Evolutionary conservation across 306 rosid species (phyloP).

Genomic region (Cucurbita moschata): DNA sequence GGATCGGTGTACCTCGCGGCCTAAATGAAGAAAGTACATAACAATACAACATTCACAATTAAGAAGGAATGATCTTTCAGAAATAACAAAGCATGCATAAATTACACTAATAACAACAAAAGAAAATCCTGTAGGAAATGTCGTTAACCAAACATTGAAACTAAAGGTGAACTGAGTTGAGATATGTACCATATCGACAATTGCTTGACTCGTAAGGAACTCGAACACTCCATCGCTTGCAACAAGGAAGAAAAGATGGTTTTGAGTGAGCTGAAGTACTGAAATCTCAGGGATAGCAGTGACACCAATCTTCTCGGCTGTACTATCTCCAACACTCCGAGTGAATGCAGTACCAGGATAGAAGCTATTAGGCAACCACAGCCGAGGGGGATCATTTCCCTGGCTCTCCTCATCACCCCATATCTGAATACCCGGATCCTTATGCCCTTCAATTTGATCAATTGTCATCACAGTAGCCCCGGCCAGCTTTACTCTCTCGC

Average conservation of each 20-base stretch:
- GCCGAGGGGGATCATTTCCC: slow-evolving; percentile 80
- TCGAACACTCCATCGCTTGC: slow-evolving; percentile 97
- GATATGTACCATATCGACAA: slow-evolving; percentile 68
- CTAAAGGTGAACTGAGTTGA: neutral
- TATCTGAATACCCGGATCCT: slow-evolving; percentile 63
- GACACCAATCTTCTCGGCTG: slow-evolving; percentile 85
- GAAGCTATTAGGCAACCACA: slow-evolving; percentile 73
- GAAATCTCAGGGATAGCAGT: slow-evolving; percentile 74
- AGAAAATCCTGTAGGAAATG: neutral
- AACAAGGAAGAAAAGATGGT: slow-evolving; percentile 75
- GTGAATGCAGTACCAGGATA: slow-evolving; percentile 95
- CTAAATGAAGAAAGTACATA: slow-evolving; percentile 20
- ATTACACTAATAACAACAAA: too few relatives aligned
- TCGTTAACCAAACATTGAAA: neutral
- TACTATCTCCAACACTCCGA: slow-evolving; percentile 84
- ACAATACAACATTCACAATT: neutral
- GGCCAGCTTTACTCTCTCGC: slow-evolving; percentile 64
- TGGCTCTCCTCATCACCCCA: slow-evolving; percentile 94
- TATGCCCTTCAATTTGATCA: slow-evolving; percentile 84
- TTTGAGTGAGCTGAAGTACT: slow-evolving; percentile 46
- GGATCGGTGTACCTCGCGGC: slow-evolving; percentile 82
- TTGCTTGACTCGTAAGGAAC: slow-evolving; percentile 84
- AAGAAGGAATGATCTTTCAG: neutral
- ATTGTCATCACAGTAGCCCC: slow-evolving; percentile 89
- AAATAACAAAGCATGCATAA: neutral